These are phyloP conservation scores for Anisodus acutangulus DNA, from an alignment of 257 asterid genomes.

Conservation along the genomic window DNA sequence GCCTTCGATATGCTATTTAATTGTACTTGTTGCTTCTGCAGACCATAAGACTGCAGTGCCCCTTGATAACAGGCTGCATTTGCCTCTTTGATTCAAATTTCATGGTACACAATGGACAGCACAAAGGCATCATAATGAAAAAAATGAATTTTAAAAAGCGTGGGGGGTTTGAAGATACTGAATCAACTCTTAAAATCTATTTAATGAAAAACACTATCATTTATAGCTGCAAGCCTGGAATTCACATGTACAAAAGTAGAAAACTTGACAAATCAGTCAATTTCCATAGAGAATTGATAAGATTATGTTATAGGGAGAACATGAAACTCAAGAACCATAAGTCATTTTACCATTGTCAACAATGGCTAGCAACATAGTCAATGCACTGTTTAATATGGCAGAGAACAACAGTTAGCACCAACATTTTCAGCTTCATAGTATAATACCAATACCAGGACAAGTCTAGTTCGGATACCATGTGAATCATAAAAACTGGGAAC, in stretches of 20 bases:
- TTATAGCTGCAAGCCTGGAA: no score
- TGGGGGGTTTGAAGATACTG: no score
- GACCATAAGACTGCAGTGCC: conserved; percentile 28
- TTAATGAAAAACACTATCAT: neutral
- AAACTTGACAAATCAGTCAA: neutral
- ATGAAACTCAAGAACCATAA: neutral
- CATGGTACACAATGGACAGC: neutral
- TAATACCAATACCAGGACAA: neutral
- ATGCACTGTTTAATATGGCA: neutral
- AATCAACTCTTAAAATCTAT: neutral
- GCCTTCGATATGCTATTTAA: neutral
- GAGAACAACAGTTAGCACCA: neutral
- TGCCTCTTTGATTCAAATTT: conserved; percentile 35
- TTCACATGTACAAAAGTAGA: neutral
- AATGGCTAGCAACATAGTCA: neutral
- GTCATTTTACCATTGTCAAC: conserved; percentile 4
- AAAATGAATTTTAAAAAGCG: neutral
- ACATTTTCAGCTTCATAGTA: neutral
- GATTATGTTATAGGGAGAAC: neutral
- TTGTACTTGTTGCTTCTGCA: conserved; percentile 21
- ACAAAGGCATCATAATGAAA: neutral
- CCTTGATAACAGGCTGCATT: conserved; percentile 41
- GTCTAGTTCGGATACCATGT: neutral
- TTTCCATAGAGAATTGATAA: neutral
- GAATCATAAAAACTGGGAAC: neutral